A percentile compares a stretch with the other conserved stretches of the same genome.
These are phyloP conservation scores for Bocquillonia castaneifolia DNA, from an alignment of 441 rosid species.

Conservation along the genomic window DNA sequence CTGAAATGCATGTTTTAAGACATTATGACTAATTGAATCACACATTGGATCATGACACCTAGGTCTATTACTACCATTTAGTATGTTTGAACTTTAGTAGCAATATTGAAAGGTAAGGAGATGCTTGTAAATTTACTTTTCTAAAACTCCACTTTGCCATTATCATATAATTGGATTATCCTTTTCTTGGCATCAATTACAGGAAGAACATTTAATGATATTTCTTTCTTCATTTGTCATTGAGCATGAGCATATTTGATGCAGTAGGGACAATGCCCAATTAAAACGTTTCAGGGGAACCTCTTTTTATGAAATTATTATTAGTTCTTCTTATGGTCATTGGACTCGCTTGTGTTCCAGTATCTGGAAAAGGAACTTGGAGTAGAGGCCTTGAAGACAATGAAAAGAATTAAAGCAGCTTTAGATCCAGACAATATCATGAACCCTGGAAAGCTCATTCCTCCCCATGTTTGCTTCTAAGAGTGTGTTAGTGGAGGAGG, in stretches of 20 bases:
- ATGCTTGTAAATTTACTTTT: neutral
- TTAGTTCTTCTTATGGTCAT: neutral
- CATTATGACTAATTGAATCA: neutral
- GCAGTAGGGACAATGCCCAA: neutral
- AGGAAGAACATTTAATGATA: neutral
- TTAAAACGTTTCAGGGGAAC: neutral
- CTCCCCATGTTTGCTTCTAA: conserved; percentile 78
- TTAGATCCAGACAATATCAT: conserved; percentile 84
- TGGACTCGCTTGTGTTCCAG: conserved; percentile 32
- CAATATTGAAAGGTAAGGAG: neutral
- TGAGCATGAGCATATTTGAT: neutral
- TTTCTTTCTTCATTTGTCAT: neutral
- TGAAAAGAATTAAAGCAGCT: conserved; percentile 73
- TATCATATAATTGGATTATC: neutral
- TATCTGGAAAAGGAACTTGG: conserved; percentile 90
- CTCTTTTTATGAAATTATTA: neutral
- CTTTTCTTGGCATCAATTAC: neutral
- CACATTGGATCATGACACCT: neutral
- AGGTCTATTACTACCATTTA: neutral
- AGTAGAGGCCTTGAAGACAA: conserved; percentile 65
- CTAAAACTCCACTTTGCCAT: neutral
- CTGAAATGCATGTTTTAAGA: neutral
- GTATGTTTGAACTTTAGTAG: neutral
- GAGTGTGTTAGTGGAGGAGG: neutral
- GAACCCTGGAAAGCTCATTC: conserved; percentile 96